Base-by-base conservation (phyloP, 163 green algal species). In the Chlamydomonas reinhardtii region DNA sequence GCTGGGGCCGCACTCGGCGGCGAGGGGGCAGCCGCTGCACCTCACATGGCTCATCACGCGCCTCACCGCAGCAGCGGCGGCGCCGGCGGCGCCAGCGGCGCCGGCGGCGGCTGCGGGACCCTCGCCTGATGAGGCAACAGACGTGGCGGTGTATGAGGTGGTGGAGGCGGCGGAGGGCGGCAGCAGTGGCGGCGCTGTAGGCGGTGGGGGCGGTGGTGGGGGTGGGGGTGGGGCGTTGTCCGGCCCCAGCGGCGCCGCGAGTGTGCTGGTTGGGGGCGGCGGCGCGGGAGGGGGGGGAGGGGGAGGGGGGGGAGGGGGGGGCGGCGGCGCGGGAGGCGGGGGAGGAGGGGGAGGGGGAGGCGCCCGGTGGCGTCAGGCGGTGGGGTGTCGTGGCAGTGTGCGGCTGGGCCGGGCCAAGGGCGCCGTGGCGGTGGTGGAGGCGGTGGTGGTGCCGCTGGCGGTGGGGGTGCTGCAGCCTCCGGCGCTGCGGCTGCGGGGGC, bases 371-470 rank as follows among this genome's bases (percentile, higher is more conserved):
- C 59, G 82, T 22, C 65, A 74, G 61, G 72, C 37, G 20, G 37
- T 82, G 39, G 82, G 82, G 5, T 87, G 82, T 25, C 54, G 72
- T 1, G 82, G 82, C 31, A 82, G 72, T 43, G 25, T 87, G 17
- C 82, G 72, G 17, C 62, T 87, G 72, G 82, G 82, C 0, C 82
- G 72, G 37, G 72, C 72, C 29, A 48, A 52, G 37, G 82, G 82
- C 22, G 76, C 61, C 56, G 82, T 87, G 14, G 82, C 82, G 56
- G 72, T 87, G 61, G 72, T 87, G 20, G 82, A 87, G 82, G 82
- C 82, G 71, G 82, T 61, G 72, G 48, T 87, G 82, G 35, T 75
- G 72, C 82, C 82, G 71, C 25, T 59, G 72, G 39, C 29, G 72
- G 35, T 29, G 2, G 82, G 82, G n/a, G 35, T 87, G 82, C 59